Percentiles rank a stretch among this genome's conserved stretches.
These are phyloP conservation scores for Thelephora terrestris DNA, from an alignment of 1,284 basidiomycete genomes.

Conservation along the genomic window DNA sequence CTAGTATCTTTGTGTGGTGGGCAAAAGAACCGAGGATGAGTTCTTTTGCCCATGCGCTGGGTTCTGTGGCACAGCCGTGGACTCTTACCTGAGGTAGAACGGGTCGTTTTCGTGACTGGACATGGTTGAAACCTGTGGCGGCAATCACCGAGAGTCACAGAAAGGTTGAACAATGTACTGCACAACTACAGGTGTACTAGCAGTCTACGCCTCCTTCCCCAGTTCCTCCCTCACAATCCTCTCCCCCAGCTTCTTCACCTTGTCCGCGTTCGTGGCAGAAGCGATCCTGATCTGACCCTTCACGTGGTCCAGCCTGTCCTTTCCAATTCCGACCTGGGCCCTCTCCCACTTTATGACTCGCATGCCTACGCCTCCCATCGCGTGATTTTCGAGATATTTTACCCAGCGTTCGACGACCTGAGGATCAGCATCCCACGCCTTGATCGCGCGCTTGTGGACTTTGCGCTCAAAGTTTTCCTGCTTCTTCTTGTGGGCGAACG, in stretches of 20 bases:
- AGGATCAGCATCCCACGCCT: slow-evolving; percentile 83
- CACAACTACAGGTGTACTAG: background rate
- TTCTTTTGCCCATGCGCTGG: slow-evolving; percentile 1
- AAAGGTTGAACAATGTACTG: background rate
- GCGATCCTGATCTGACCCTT: slow-evolving; percentile 17
- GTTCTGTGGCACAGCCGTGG: background rate
- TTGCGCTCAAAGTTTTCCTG: slow-evolving; percentile 93
- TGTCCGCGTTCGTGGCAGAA: slow-evolving; percentile 14
- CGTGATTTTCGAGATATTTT: slow-evolving; percentile 70
- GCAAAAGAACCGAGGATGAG: slow-evolving; percentile 1
- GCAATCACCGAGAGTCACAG: background rate
- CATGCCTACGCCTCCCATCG: slow-evolving; percentile 81
- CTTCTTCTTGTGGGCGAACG: slow-evolving; percentile 90
- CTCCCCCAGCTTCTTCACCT: slow-evolving; percentile 29
- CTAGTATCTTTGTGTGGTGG: slow-evolving; percentile 61
- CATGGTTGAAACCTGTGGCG: slow-evolving; percentile 26
- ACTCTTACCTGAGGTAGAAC: slow-evolving; percentile 72
- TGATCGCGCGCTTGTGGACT: slow-evolving; percentile 79
- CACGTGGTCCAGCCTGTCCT: slow-evolving; percentile 32
- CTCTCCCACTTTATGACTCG: slow-evolving; percentile 73
- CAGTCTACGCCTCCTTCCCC: background rate
- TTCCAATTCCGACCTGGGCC: slow-evolving; percentile 56
- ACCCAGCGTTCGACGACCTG: slow-evolving; percentile 79
- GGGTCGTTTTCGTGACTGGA: slow-evolving; percentile 51
- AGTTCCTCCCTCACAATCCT: slow-evolving; percentile 39